A percentile compares a stretch with the other conserved stretches of the same genome.
These are phyloP conservation scores for Mikania micrantha DNA, from an alignment of 129 eudicot genomes.

Conservation along the genomic window DNA sequence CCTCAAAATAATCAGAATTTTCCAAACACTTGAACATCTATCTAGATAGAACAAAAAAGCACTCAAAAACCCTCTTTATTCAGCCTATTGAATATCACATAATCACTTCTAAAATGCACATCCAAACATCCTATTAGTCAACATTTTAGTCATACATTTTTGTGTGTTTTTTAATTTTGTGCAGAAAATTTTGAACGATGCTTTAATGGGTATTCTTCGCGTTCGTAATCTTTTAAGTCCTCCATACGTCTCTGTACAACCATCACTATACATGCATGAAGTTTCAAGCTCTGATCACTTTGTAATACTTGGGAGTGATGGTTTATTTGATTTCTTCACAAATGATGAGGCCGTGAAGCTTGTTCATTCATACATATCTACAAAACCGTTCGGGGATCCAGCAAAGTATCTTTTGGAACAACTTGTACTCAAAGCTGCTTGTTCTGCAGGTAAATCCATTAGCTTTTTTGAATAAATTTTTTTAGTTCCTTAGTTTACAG, in stretches of 20 bases:
- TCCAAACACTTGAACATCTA: not conserved
- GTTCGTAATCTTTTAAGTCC: constrained; percentile 88
- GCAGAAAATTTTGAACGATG: constrained; percentile 90
- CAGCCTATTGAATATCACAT: not conserved
- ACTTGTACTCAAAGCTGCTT: constrained; percentile 85
- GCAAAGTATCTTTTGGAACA: constrained; percentile 84
- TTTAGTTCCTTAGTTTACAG: not conserved
- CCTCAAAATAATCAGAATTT: not conserved
- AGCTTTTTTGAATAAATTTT: not conserved
- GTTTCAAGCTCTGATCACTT: constrained; percentile 71
- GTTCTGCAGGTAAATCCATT: constrained; percentile 67
- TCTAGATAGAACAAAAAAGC: too few relatives aligned
- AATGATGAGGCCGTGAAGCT: constrained; percentile 78
- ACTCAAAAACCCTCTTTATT: not conserved
- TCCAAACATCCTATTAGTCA: not conserved
- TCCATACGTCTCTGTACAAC: constrained; percentile 75
- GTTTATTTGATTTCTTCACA: constrained; percentile 87
- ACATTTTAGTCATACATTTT: not conserved
- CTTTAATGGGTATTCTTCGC: constrained; percentile 94
- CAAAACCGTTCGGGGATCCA: constrained; percentile 77
- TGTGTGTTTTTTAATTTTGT: constrained; percentile 8
- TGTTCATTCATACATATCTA: constrained; percentile 56
- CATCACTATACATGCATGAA: constrained; percentile 63
- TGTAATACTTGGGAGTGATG: constrained; percentile 88
- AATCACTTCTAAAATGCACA: not conserved